These are phyloP conservation scores for Trichoderma koningii DNA, from an alignment of 2,329 filamentous ascomycete species.

Conservation along the genomic window DNA sequence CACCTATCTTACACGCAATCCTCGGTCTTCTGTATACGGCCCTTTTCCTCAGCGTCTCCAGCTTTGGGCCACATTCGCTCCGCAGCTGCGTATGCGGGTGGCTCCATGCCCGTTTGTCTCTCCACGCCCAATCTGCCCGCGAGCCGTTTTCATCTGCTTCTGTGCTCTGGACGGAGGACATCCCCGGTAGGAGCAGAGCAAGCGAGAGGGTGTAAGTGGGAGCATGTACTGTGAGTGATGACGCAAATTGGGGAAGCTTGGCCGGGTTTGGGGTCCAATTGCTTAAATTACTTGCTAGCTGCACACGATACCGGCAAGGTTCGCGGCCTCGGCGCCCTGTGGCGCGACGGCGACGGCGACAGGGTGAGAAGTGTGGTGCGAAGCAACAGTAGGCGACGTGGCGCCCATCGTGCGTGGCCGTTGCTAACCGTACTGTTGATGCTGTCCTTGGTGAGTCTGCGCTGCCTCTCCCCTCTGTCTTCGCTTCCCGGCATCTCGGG, in stretches of 20 bases:
- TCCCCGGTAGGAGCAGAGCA: neutral
- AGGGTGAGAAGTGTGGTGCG: neutral
- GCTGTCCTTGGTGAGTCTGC: conserved; percentile 16
- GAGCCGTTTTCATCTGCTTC: neutral
- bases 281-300: conserved; percentile 9
- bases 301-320: conserved; percentile 18
- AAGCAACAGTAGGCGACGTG: neutral
- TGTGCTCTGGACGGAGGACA: too few species aligned
- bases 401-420: conserved; percentile 17
- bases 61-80: conserved; percentile 25
- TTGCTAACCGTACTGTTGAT: conserved; percentile 14
- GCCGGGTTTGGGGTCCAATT: conserved; percentile 4
- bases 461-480: neutral
- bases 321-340: conserved; percentile 26
- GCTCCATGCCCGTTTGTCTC: conserved; percentile 19
- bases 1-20: neutral
- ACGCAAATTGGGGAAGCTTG: conserved; percentile 14
- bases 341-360: conserved; percentile 17
- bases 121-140: conserved; percentile 6
- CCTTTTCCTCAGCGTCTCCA: conserved; percentile 24
- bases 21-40: conserved; percentile 11
- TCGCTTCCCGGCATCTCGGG: conserved; percentile 7
- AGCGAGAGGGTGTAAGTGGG: conserved; percentile 6
- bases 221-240: conserved; percentile 19
- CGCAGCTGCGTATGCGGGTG: conserved; percentile 19